phyloP scores from a whole-genome alignment of 2,329 filamentous ascomycete species.

The Aspergillus aculeatus region DNA sequence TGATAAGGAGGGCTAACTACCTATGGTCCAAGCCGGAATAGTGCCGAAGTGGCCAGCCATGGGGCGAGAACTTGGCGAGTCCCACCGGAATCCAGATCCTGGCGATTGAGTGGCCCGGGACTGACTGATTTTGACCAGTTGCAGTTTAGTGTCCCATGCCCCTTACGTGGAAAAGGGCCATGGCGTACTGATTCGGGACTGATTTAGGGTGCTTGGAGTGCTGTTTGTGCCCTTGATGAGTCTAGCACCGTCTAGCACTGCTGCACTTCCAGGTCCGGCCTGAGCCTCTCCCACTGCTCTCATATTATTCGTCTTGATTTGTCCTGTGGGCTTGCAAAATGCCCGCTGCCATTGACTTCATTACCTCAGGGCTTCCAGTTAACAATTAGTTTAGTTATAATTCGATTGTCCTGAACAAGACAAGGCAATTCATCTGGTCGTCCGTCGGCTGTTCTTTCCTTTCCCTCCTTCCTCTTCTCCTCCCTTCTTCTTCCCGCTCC shows the following conservation, averaged over 20 bases:
- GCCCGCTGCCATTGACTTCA: not conserved
- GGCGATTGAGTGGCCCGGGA: conserved; percentile 3
- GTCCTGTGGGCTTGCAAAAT: not conserved
- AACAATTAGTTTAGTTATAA: not conserved
- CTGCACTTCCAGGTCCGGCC: not conserved
- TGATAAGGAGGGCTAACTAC: conserved; percentile 1
- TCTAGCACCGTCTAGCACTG: not conserved
- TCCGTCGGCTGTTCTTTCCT: not conserved
- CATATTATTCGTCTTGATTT: not conserved
- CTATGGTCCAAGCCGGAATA: not conserved
- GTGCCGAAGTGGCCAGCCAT: not conserved
- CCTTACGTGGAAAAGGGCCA: conserved; percentile 6
- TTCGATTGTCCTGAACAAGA: not conserved
- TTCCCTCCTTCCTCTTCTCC: not conserved
- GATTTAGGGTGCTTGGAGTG: too few species aligned
- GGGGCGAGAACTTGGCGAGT: not conserved
- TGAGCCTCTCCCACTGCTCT: too few species aligned
- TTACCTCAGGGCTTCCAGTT: too few species aligned
- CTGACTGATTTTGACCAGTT: not conserved
- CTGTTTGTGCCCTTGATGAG: not conserved
- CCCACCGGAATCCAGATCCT: conserved; percentile 5
- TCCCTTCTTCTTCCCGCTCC: not conserved
- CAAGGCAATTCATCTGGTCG: not conserved
- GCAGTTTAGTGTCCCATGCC: not conserved
- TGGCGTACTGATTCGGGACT: not conserved